phyloP scores from a whole-genome alignment of 2,329 filamentous ascomycete genomes.

The Neoscytalidium dimidiatum region DNA sequence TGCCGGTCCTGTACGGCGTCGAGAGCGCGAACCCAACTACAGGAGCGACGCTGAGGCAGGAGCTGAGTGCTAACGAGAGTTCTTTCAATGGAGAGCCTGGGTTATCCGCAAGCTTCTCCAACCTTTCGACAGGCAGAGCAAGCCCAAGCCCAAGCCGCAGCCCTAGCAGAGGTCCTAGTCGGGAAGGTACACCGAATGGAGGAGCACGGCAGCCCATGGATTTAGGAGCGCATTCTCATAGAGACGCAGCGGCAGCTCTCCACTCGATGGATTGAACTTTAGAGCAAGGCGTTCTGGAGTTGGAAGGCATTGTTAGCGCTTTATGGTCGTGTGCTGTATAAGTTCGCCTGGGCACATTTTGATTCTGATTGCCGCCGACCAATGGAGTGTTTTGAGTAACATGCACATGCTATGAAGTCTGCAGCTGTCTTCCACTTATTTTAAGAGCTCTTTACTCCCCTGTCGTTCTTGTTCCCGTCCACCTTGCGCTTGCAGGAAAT shows the following conservation, averaged over 20 bases:
- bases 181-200: constrained; percentile 9
- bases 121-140: constrained; percentile 28
- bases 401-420: background rate
- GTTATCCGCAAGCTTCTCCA: constrained; percentile 34
- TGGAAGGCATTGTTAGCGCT: constrained; percentile 10
- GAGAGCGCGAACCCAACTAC: constrained; percentile 36
- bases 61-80: constrained; percentile 28
- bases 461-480: background rate
- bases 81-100: constrained; percentile 16
- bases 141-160: constrained; percentile 31
- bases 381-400: background rate
- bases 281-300: constrained; percentile 18
- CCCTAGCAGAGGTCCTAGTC: constrained; percentile 14
- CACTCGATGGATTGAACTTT: constrained; percentile 17
- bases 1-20: constrained; percentile 36
- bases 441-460: background rate
- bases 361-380: background rate
- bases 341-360: too few relatives aligned
- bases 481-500: constrained; percentile 1
- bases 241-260: constrained; percentile 13
- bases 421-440: background rate
- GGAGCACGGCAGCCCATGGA: constrained; percentile 30
- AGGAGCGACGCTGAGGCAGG: constrained; percentile 29
- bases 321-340: background rate
- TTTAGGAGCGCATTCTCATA: constrained; percentile 37